These are phyloP conservation scores for Priceomyces medius DNA, from an alignment of 805 yeast genomes.

Conservation along the genomic window DNA sequence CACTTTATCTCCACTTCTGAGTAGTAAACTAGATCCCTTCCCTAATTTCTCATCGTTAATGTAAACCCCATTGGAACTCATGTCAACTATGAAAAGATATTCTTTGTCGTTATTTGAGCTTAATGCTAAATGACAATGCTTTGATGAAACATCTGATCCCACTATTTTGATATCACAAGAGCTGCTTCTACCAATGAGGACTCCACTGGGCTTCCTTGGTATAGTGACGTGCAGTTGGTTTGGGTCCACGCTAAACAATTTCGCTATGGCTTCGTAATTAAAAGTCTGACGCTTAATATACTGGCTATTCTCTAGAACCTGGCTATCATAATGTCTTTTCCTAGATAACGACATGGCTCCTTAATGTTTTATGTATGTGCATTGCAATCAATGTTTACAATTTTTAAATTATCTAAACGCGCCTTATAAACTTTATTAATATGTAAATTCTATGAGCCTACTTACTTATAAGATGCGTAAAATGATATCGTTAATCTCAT, in stretches of 20 bases:
- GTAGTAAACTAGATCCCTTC: conserved; percentile 45
- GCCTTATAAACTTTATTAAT: conserved; percentile 6
- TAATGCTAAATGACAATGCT: conserved; percentile 56
- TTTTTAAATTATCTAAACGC: conserved; percentile 2
- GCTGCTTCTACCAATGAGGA: conserved; percentile 54
- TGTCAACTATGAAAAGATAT: conserved; percentile 51
- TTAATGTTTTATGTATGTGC: not conserved
- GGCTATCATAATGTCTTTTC: conserved; percentile 14
- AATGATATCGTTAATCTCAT: conserved; percentile 27
- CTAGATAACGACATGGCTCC: conserved; percentile 23
- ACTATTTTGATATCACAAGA: conserved; percentile 54
- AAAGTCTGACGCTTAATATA: conserved; percentile 10
- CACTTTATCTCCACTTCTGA: conserved; percentile 64
- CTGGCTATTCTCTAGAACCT: not conserved
- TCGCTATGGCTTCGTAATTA: conserved; percentile 19
- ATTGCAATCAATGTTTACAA: conserved; percentile 5
- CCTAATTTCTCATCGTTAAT: conserved; percentile 58
- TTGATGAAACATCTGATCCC: conserved; percentile 64
- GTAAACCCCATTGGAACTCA: conserved; percentile 65
- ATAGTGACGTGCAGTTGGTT: conserved; percentile 18
- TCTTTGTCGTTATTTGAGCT: conserved; percentile 34
- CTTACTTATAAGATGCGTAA: conserved; percentile 21
- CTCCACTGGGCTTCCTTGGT: conserved; percentile 20
- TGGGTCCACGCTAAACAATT: conserved; percentile 18
- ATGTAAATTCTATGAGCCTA: conserved; percentile 1